Evolutionary conservation across 495 filamentous ascomycete genomes (phyloP).

Genomic region (Penicillium paxilli): DNA sequence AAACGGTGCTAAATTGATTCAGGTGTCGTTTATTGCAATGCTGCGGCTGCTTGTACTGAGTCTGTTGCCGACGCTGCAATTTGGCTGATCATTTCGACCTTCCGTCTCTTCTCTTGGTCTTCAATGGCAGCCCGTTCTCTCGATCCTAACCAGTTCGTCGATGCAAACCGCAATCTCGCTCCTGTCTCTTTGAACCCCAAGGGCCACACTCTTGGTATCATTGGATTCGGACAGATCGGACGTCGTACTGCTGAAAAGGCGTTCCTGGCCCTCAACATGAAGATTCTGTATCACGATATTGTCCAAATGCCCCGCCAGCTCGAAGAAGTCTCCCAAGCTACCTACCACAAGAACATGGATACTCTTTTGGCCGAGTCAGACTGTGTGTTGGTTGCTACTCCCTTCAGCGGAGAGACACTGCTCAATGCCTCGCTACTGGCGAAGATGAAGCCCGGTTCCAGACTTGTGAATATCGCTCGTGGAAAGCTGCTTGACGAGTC

Average conservation of each 20-base stretch:
- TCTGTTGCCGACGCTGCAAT: slow-evolving; percentile 62
- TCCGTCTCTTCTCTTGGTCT: slow-evolving; percentile 64
- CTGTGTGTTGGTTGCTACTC: slow-evolving; percentile 68
- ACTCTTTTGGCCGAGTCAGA: slow-evolving; percentile 56
- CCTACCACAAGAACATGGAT: slow-evolving; percentile 52
- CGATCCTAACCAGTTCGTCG: slow-evolving; percentile 43
- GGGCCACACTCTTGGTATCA: slow-evolving; percentile 52
- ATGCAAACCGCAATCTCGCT: slow-evolving; percentile 59
- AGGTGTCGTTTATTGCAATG: slow-evolving; percentile 75
- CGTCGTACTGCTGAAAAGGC: slow-evolving; percentile 65
- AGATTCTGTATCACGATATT: slow-evolving; percentile 67
- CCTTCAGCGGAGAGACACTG: slow-evolving; percentile 59
- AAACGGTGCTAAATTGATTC: slow-evolving; percentile 1
- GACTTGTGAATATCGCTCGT: slow-evolving; percentile 74
- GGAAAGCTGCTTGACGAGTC: slow-evolving; percentile 70
- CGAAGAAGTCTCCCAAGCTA: slow-evolving; percentile 36
- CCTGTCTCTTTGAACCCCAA: slow-evolving; percentile 54
- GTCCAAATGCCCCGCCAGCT: slow-evolving; percentile 49
- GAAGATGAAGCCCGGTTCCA: slow-evolving; percentile 54
- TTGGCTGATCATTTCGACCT: slow-evolving; percentile 63
- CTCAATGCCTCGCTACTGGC: slow-evolving; percentile 51
- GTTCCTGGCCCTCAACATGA: slow-evolving; percentile 62
- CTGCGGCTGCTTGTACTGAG: slow-evolving; percentile 65
- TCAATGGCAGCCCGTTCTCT: slow-evolving; percentile 41
- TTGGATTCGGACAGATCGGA: slow-evolving; percentile 71